Conservation (phyloP, 169 alveolate genomes). For the Eimeria maxima region DNA sequence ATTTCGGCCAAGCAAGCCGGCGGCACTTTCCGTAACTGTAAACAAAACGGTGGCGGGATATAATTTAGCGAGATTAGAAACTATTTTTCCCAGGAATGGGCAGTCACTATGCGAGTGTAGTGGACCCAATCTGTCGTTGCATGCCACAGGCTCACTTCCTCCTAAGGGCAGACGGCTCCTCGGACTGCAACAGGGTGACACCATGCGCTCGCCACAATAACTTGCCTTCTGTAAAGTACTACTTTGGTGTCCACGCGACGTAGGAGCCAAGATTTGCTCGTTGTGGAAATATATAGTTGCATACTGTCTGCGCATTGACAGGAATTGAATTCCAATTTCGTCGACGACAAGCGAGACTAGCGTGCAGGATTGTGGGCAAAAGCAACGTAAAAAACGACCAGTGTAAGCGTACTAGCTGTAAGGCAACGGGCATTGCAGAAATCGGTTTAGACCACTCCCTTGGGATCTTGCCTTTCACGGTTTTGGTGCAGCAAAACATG, state of each 20-base stretch:
- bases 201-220: background rate
- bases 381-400: background rate
- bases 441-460: background rate
- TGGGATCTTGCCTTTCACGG: background rate
- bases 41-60: background rate
- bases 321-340: background rate
- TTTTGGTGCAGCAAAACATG: background rate
- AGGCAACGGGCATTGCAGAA: background rate
- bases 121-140: background rate
- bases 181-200: background rate
- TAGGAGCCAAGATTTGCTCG: background rate
- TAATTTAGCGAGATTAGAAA: background rate
- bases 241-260: background rate
- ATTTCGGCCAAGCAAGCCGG: background rate
- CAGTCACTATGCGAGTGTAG: background rate
- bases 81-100: background rate
- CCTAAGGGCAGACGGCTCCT: background rate
- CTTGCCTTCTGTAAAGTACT: background rate
- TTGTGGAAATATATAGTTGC: background rate
- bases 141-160: slow-evolving; percentile 3
- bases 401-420: background rate
- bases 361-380: background rate
- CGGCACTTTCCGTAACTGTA: background rate
- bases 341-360: background rate
- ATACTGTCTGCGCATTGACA: slow-evolving; percentile 4